These are phyloP conservation scores for Carallia brachiata DNA, from an alignment of 345 rosid genomes.

Conservation along the genomic window DNA sequence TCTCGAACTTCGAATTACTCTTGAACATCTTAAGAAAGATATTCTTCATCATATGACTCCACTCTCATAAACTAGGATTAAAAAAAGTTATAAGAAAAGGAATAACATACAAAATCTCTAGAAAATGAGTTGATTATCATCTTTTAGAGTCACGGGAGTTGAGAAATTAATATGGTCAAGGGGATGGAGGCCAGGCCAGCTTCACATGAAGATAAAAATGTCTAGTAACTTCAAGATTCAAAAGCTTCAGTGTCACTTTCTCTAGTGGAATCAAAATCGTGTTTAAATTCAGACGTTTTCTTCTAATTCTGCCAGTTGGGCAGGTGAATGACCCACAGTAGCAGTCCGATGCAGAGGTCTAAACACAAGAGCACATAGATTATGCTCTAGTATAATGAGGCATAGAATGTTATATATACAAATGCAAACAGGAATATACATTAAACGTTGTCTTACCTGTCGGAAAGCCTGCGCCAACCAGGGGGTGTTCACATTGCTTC, in stretches of 20 bases:
- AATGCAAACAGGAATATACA: background rate
- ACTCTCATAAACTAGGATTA: no score
- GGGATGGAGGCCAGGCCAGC: no score
- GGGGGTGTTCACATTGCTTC: conserved; percentile 58
- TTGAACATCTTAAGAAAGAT: background rate
- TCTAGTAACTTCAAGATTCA: no score
- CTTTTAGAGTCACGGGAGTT: no score
- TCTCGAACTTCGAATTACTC: background rate
- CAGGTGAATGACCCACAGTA: background rate
- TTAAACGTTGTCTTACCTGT: conserved; percentile 42
- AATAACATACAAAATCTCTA: no score
- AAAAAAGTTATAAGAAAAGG: no score
- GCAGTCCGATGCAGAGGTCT: background rate
- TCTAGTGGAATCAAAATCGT: background rate
- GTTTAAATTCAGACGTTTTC: background rate
- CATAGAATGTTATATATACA: background rate
- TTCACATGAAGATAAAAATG: no score
- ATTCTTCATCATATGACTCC: no score
- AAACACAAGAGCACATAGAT: background rate
- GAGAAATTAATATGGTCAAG: no score
- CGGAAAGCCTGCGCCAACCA: conserved; percentile 48
- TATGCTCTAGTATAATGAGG: background rate
- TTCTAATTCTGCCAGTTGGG: background rate
- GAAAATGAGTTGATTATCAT: no score
- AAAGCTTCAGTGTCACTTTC: no score